These are phyloP conservation scores for Coniosporium uncinatum DNA, from an alignment of 2,329 filamentous ascomycete genomes.

Conservation along the genomic window DNA sequence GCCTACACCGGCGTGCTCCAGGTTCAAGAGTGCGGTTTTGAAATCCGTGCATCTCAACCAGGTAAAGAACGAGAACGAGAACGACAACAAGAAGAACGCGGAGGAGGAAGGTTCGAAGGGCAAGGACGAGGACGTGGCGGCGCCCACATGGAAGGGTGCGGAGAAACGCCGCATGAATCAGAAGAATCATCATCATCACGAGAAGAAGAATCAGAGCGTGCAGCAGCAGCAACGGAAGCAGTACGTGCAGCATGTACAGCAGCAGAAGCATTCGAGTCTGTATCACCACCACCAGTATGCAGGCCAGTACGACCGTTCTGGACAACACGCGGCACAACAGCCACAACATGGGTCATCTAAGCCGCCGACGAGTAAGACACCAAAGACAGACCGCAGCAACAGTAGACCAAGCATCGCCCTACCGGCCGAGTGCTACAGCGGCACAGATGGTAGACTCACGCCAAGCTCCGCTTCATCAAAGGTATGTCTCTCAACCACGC, in stretches of 20 bases:
- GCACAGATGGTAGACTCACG: no score
- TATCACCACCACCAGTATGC: no score
- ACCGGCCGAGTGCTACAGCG: background rate
- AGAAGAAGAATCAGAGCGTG: conserved; percentile 18
- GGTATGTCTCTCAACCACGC: no score
- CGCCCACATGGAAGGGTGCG: conserved; percentile 12
- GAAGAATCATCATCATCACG: conserved; percentile 13
- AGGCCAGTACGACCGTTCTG: no score
- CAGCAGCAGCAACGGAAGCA: conserved; percentile 20
- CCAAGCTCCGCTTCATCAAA: no score
- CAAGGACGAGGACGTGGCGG: conserved; percentile 4
- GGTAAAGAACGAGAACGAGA: conserved; percentile 12
- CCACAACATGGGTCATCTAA: no score
- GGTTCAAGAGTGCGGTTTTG: conserved; percentile 42
- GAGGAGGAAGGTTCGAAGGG: conserved; percentile 16
- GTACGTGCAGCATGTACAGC: no score
- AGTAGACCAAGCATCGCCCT: conserved; percentile 12
- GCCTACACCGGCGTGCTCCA: conserved; percentile 24
- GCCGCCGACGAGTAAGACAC: no score
- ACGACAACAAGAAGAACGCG: conserved; percentile 16
- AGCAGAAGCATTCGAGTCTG: no score
- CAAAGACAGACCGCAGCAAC: no score
- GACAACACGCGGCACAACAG: no score
- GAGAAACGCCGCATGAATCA: conserved; percentile 21
- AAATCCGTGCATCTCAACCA: conserved; percentile 36